These are phyloP conservation scores for Murraya koenigii DNA, from an alignment of 345 rosid species.

Conservation along the genomic window DNA sequence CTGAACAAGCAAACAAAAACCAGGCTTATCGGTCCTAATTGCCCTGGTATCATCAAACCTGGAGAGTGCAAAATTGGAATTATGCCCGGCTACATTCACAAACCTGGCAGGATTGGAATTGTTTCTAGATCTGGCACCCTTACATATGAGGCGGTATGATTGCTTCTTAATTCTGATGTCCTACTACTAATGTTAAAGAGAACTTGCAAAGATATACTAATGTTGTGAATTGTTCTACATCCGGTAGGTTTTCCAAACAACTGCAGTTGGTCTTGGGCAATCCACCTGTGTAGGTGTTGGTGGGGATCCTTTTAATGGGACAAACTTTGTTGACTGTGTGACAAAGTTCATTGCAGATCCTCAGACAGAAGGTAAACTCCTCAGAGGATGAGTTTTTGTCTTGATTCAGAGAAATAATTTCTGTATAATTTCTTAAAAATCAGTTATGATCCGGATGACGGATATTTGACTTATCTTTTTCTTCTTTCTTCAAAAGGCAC, in stretches of 20 bases:
- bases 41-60: slow-evolving; percentile 92
- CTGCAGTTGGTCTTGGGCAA: slow-evolving; percentile 92
- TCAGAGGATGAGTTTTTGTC: neutral
- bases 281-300: slow-evolving; percentile 94
- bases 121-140: slow-evolving; percentile 96
- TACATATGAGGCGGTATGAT: slow-evolving; percentile 96
- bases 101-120: slow-evolving; percentile 90
- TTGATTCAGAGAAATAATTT: neutral
- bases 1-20: slow-evolving; percentile 86
- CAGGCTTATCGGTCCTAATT: slow-evolving; percentile 88
- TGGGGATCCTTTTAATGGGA: slow-evolving; percentile 97
- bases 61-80: slow-evolving; percentile 95
- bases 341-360: slow-evolving; percentile 82
- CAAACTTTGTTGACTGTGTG: slow-evolving; percentile 91
- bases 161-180: neutral
- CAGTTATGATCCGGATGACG: neutral
- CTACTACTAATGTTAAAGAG: neutral
- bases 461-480: neutral
- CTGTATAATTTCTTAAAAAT: neutral
- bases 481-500: neutral
- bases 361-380: slow-evolving; percentile 82
- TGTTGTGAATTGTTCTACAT: neutral
- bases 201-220: neutral
- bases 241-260: slow-evolving; percentile 91
- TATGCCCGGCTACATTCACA: slow-evolving; percentile 98